phyloP scores from a whole-genome alignment of 2,329 filamentous ascomycete genomes.

The Elsinoe batatas region DNA sequence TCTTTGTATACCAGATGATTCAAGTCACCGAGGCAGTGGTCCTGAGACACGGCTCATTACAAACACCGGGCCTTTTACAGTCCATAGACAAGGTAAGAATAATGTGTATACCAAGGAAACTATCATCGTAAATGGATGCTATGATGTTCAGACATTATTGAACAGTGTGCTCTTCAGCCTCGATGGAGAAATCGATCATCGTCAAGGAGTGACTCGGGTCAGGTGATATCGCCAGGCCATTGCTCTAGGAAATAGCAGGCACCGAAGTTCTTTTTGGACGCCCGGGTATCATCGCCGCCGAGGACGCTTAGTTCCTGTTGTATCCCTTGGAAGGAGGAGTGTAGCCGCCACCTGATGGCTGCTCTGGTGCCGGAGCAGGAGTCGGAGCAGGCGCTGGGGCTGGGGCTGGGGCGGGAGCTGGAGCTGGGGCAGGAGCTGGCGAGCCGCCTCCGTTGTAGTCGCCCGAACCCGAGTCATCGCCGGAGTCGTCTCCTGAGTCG shows the following conservation, averaged over 20 bases:
- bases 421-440: background rate
- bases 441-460: background rate
- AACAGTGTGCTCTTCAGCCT: too few species aligned
- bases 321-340: background rate
- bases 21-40: too few species aligned
- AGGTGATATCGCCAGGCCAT: background rate
- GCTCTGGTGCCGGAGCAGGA: background rate
- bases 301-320: slow-evolving; percentile 3
- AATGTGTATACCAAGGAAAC: too few species aligned
- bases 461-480: background rate
- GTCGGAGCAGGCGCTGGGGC: background rate
- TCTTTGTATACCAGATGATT: too few species aligned
- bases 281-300: background rate
- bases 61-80: too few species aligned
- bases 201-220: background rate
- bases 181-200: too few species aligned
- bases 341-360: slow-evolving; percentile 6
- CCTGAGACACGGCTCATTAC: too few species aligned
- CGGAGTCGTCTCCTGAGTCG: background rate
- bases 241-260: background rate
- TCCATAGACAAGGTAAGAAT: too few species aligned
- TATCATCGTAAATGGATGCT: too few species aligned
- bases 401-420: background rate
- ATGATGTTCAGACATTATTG: too few species aligned
- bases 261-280: background rate